Base-by-base conservation (phyloP, 129 eudicot genomes). In the Erigeron canadensis region DNA sequence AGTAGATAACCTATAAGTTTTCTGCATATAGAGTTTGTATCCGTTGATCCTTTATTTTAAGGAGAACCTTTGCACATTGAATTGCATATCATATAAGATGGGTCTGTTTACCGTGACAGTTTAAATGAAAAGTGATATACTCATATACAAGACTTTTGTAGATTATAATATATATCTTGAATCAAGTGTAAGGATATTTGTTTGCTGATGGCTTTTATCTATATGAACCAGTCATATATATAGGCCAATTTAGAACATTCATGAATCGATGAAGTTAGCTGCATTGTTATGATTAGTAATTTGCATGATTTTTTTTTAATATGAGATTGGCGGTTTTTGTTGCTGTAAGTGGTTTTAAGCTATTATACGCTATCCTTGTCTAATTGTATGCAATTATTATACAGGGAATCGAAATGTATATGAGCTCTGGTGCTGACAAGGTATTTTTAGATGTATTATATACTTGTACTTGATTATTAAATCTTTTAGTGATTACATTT, bases 341-440 rank as follows among this genome's bases (percentile, higher is more conserved):
- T 28, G 43, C 12, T 7, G 15, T 10, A 15, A 70, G 9, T 37
- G 37, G 37, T 58, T 56, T 45, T 73, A 58, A 7, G 70, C 57
- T 63, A 28, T 51, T 41, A n/a, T 23, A 13, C 21, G 41, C n/a
- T 77, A 5, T 38, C 70, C 9, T 75, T 82, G 54, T 56, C 77
- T 63, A 76, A 75, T 50, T 40, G 60, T 42, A 28, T 13, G 58
- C 43, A 42, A 56, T 71, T 69, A 50, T 77, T 45, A 34, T 82
- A 21, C 89, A 92, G 98, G 98, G 98, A 71, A 82, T 94, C 66
- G 98, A 94, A 73, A 87, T 89, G 96, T 77, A 64, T 70, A 73
- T 85, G 92, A 89, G 81, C 76, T 80, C 97, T 70, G 87, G 84
- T 46, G 47, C 66, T 59, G 96, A 89, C 75, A 89, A 89, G 98